Conservation (phyloP, 805 yeast species). For the Danielia oregonensis region DNA sequence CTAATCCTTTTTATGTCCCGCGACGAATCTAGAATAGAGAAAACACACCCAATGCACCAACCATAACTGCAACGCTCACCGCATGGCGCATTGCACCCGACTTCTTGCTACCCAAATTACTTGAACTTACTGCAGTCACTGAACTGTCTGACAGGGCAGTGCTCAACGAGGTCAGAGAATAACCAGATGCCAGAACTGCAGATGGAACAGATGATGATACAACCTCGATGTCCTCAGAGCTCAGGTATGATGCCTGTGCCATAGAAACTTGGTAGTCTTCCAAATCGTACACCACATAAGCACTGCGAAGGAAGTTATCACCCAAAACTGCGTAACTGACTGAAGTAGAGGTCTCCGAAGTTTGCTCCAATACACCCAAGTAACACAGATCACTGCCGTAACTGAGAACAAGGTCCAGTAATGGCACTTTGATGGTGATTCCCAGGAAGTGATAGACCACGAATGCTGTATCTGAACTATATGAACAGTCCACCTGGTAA, state of each 20-base stretch:
- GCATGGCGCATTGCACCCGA: not conserved
- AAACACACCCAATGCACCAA: not conserved
- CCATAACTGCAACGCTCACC: not conserved
- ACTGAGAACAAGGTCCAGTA: slow-evolving; percentile 23
- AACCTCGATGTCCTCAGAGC: slow-evolving; percentile 41
- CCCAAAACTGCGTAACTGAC: slow-evolving; percentile 46
- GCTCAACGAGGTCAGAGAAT: slow-evolving; percentile 32
- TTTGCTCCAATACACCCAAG: slow-evolving; percentile 20
- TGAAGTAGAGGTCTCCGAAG: slow-evolving; percentile 7
- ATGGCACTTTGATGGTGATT: slow-evolving; percentile 48
- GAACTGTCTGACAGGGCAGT: too few relatives aligned
- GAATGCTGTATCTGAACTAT: slow-evolving; percentile 6
- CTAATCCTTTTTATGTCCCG: too few relatives aligned
- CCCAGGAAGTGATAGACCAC: slow-evolving; percentile 54
- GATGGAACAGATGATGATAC: slow-evolving; percentile 48
- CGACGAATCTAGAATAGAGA: not conserved
- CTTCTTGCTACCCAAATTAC: too few relatives aligned
- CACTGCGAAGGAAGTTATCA: slow-evolving; percentile 59
- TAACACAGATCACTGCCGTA: slow-evolving; percentile 18
- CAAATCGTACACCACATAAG: slow-evolving; percentile 63
- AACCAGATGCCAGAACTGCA: slow-evolving; percentile 45
- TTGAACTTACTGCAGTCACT: too few relatives aligned
- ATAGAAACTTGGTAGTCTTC: slow-evolving; percentile 55
- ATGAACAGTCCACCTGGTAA: slow-evolving; percentile 11
- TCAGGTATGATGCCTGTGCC: slow-evolving; percentile 37